phyloP scores from a whole-genome alignment of 2,329 filamentous ascomycete species.

The Microsporum ferrugineum region DNA sequence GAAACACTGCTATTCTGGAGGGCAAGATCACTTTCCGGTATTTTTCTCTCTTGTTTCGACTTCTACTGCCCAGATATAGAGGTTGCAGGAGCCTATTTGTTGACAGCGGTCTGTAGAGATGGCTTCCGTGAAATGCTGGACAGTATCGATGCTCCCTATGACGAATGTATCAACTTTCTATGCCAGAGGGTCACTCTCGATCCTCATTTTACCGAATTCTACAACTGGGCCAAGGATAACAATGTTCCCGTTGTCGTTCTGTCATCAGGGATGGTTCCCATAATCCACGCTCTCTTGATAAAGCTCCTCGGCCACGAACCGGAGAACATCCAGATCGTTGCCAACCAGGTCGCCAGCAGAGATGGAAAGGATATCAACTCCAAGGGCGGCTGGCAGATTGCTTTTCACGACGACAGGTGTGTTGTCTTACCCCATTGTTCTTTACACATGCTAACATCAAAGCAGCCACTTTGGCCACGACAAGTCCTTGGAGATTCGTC shows the following conservation, averaged over 20 bases:
- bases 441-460: background rate
- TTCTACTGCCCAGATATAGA: background rate
- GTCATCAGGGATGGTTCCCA: slow-evolving; percentile 81
- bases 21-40: slow-evolving; percentile 60
- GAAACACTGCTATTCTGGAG: slow-evolving; percentile 66
- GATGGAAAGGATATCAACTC: slow-evolving; percentile 65
- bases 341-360: slow-evolving; percentile 62
- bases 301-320: slow-evolving; percentile 70
- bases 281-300: slow-evolving; percentile 73
- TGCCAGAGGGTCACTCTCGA: slow-evolving; percentile 78
- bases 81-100: background rate
- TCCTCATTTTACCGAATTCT: slow-evolving; percentile 78
- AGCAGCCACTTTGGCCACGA: slow-evolving; percentile 80
- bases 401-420: slow-evolving; percentile 74
- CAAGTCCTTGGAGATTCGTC: slow-evolving; percentile 83
- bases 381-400: slow-evolving; percentile 74
- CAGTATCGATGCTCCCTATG: slow-evolving; percentile 66
- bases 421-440: slow-evolving; percentile 11
- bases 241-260: slow-evolving; percentile 89
- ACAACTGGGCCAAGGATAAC: slow-evolving; percentile 65
- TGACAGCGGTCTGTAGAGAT: slow-evolving; percentile 39
- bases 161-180: slow-evolving; percentile 68
- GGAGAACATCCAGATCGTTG: slow-evolving; percentile 74
- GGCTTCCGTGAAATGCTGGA: slow-evolving; percentile 88
- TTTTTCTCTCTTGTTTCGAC: background rate